A percentile compares a stretch with the other conserved stretches of the same genome.
These are phyloP conservation scores for Talaromyces sp. DNA, from an alignment of 2,329 filamentous ascomycete genomes.

Conservation along the genomic window DNA sequence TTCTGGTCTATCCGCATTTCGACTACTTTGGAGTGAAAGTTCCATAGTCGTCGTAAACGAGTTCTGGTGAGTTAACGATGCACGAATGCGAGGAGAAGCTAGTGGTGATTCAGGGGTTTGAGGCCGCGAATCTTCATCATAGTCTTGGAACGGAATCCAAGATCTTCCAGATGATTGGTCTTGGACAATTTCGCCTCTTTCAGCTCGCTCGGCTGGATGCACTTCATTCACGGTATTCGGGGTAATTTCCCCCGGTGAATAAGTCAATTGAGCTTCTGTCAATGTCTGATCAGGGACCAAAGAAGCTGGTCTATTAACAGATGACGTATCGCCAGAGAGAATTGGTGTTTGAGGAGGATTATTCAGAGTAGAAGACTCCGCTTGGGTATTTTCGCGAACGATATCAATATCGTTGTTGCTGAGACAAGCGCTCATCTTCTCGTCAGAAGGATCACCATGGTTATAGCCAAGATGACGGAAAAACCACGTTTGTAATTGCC, in stretches of 20 bases:
- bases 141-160: conserved; percentile 15
- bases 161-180: conserved; percentile 13
- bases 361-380: neutral
- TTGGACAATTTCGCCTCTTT: conserved; percentile 14
- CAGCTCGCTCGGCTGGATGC: conserved; percentile 22
- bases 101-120: conserved; percentile 38
- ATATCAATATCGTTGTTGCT: conserved; percentile 2
- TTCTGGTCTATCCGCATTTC: conserved; percentile 24
- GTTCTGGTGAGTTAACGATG: conserved; percentile 40
- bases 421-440: conserved; percentile 8
- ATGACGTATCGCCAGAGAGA: neutral
- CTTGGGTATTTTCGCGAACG: neutral
- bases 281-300: conserved; percentile 19
- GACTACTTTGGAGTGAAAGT: conserved; percentile 35
- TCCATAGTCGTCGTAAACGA: conserved; percentile 43
- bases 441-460: conserved; percentile 17
- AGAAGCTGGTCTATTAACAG: neutral
- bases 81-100: conserved; percentile 38
- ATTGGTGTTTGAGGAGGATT: neutral
- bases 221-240: conserved; percentile 29
- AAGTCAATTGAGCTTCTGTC: conserved; percentile 32
- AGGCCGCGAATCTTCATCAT: conserved; percentile 29
- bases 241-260: conserved; percentile 36
- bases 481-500: conserved; percentile 28
- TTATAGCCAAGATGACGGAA: conserved; percentile 28